A percentile compares a stretch with the other conserved stretches of the same genome.
Evolutionary conservation across 2,329 filamentous ascomycete species (phyloP).

Genomic region (Amesomyces nigricolor): DNA sequence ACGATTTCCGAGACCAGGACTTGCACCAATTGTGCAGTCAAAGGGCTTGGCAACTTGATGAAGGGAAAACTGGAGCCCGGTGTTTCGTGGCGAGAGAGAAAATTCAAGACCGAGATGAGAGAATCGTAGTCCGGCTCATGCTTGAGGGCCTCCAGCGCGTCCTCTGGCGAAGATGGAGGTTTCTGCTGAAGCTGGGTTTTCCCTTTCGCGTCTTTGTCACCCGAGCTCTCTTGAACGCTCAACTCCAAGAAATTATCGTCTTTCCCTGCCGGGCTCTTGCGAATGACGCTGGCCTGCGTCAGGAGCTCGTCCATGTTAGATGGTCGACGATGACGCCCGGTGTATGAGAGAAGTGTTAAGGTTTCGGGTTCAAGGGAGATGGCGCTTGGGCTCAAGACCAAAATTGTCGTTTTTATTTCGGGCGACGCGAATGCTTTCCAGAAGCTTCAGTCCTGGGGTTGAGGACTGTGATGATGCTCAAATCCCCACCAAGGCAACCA

Average conservation of each 20-base stretch:
- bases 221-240: conserved; percentile 22
- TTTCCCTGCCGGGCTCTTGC: conserved; percentile 36
- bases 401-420: not conserved
- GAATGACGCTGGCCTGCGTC: conserved; percentile 48
- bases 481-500: not conserved
- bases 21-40: conserved; percentile 69
- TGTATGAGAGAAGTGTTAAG: not conserved
- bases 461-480: not conserved
- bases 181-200: not conserved
- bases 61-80: conserved; percentile 39
- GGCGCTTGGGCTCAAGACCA: no score
- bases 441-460: conserved; percentile 1
- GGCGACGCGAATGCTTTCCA: not conserved
- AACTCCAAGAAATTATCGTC: conserved; percentile 32
- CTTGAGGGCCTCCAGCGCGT: conserved; percentile 55
- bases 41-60: conserved; percentile 58
- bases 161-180: conserved; percentile 35
- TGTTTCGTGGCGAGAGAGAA: conserved; percentile 37
- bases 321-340: not conserved
- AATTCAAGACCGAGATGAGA: conserved; percentile 48
- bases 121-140: conserved; percentile 56
- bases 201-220: not conserved
- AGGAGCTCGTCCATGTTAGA: conserved; percentile 50
- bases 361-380: no score
- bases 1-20: conserved; percentile 67